Evolutionary conservation across 805 yeast species (phyloP).

Genomic region (Candida caryicola): DNA sequence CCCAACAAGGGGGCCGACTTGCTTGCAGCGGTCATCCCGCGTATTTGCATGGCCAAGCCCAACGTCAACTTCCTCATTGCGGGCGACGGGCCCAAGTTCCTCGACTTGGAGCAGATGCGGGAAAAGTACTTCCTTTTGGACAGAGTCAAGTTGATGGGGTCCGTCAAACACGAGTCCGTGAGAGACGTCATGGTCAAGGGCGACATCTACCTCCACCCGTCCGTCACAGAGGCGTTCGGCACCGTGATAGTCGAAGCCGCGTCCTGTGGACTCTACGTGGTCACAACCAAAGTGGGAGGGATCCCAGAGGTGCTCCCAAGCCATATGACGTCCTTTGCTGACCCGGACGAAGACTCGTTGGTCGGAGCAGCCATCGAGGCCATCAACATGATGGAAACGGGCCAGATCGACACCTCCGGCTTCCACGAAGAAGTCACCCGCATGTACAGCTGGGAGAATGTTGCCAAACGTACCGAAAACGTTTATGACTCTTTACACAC

Average conservation of each 20-base stretch:
- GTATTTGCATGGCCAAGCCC: slow-evolving; percentile 61
- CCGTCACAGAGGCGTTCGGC: slow-evolving; percentile 96
- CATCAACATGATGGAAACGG: slow-evolving; percentile 53
- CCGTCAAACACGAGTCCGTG: slow-evolving; percentile 88
- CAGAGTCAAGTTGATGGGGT: slow-evolving; percentile 79
- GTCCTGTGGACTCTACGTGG: slow-evolving; percentile 88
- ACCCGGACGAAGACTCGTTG: slow-evolving; percentile 81
- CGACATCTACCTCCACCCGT: slow-evolving; percentile 89
- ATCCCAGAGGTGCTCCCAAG: slow-evolving; percentile 93
- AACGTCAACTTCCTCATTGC: slow-evolving; percentile 81
- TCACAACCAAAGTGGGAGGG: slow-evolving; percentile 95
- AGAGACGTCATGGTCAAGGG: slow-evolving; percentile 91
- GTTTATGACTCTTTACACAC: slow-evolving; percentile 62
- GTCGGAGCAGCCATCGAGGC: slow-evolving; percentile 73
- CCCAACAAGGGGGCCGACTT: slow-evolving; percentile 97
- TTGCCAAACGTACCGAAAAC: slow-evolving; percentile 79
- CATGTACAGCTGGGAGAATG: slow-evolving; percentile 91
- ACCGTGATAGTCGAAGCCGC: slow-evolving; percentile 98
- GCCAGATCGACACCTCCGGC: slow-evolving; percentile 61
- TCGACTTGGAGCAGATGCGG: slow-evolving; percentile 93
- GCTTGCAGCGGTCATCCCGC: slow-evolving; percentile 78
- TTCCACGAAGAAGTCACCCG: slow-evolving; percentile 75
- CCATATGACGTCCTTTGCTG: slow-evolving; percentile 89
- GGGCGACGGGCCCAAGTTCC: slow-evolving; percentile 95
- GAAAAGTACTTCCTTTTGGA: slow-evolving; percentile 84